phyloP scores from a whole-genome alignment of 495 filamentous ascomycete species.

The Acidiella bohemica region DNA sequence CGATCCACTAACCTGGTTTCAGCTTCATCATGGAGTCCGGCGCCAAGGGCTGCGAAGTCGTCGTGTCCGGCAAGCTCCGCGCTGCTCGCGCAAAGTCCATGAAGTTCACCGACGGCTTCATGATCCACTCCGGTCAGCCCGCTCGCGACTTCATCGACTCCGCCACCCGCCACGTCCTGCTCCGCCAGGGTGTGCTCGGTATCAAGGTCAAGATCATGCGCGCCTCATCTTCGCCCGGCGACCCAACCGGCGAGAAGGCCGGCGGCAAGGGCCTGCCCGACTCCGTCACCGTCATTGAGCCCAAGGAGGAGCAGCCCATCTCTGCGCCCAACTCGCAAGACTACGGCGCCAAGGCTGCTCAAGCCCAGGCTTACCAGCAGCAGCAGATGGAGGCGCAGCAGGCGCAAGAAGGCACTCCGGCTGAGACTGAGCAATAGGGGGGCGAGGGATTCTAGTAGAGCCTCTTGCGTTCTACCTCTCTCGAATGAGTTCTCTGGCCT shows the following conservation, averaged over 20 bases:
- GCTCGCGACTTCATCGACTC: conserved; percentile 99
- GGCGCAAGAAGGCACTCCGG: too few species aligned
- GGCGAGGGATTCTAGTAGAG: too few species aligned
- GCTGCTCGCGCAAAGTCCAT: conserved; percentile 99
- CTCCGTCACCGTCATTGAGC: conserved; percentile 97
- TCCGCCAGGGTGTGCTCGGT: conserved; percentile 97
- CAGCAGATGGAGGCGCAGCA: conserved; percentile 43
- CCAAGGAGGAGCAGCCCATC: conserved; percentile 93
- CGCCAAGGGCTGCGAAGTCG: conserved; percentile 98
- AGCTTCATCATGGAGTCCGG: conserved; percentile 97
- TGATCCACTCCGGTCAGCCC: conserved; percentile 99
- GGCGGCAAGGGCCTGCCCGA: conserved; percentile 95
- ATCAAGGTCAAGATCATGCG: conserved; percentile 99
- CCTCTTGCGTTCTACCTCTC: too few species aligned
- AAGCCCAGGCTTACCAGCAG: conserved; percentile 73
- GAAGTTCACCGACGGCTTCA: conserved; percentile 99
- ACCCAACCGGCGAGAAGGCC: conserved; percentile 76
- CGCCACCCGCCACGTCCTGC: conserved; percentile 95
- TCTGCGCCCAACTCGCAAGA: conserved; percentile 91
- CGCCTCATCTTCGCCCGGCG: conserved; percentile 48
- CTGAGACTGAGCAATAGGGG: too few species aligned
- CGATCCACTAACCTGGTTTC: not conserved
- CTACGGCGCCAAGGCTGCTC: conserved; percentile 92
- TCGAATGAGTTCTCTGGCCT: too few species aligned
- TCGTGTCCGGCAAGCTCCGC: conserved; percentile 95